Evolutionary conservation across 768 basidiomycete genomes (phyloP).

Genomic region (Hydnomerulius pinastri): DNA sequence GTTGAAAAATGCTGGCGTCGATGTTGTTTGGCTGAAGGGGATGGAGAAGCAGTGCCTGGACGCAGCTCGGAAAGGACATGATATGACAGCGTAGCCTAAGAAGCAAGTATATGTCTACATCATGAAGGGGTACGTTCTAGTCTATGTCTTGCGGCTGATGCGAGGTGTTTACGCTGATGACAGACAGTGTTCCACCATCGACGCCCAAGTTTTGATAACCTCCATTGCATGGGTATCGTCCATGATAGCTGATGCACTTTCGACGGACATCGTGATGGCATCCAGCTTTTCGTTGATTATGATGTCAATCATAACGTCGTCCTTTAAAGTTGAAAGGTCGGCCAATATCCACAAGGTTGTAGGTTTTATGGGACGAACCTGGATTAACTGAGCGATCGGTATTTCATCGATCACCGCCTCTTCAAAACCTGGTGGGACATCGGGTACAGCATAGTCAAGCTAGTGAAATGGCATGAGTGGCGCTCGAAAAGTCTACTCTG

Average conservation of each 20-base stretch:
- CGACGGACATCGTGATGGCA: constrained; percentile 22
- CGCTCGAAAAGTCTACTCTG: neutral
- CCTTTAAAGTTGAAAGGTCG: constrained; percentile 18
- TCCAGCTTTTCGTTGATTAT: constrained; percentile 19
- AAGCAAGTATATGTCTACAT: neutral
- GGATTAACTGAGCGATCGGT: constrained; percentile 23
- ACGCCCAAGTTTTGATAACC: constrained; percentile 22
- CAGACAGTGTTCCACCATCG: constrained; percentile 15
- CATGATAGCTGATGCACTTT: constrained; percentile 19
- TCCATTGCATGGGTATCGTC: constrained; percentile 15
- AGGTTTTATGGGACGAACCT: constrained; percentile 19
- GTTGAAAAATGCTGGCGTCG: constrained; percentile 68
- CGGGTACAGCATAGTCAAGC: constrained; percentile 40
- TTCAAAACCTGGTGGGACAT: constrained; percentile 3
- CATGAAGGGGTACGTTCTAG: constrained; percentile 6
- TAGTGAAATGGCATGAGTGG: constrained; percentile 12
- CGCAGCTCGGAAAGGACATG: constrained; percentile 69
- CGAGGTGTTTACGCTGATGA: constrained; percentile 1
- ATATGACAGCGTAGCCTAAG: neutral
- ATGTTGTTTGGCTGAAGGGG: constrained; percentile 73
- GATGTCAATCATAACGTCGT: constrained; percentile 38
- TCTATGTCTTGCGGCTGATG: neutral
- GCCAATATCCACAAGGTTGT: neutral
- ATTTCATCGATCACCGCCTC: constrained; percentile 17
- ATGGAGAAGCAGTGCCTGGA: constrained; percentile 80